A percentile compares a stretch with the other conserved stretches of the same genome.
phyloP scores from a whole-genome alignment of 345 rosid genomes.

The Odontarrhena argentea region DNA sequence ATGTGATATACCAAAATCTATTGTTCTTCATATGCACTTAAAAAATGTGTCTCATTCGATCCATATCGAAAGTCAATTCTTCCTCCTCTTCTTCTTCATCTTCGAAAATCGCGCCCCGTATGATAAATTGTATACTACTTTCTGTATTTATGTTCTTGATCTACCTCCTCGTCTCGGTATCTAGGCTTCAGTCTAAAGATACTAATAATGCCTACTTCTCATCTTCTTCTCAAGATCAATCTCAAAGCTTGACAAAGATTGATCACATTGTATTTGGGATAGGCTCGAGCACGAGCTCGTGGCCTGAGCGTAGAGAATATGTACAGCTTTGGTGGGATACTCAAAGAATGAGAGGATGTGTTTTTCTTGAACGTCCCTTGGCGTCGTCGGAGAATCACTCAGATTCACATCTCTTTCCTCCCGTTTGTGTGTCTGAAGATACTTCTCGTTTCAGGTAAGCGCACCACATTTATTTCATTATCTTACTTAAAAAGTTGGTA shows the following conservation, averaged over 20 bases:
- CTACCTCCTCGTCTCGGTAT: constrained; percentile 51
- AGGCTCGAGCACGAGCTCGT: constrained; percentile 56
- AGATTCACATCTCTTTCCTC: constrained; percentile 53
- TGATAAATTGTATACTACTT: constrained; percentile 44
- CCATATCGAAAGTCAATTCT: constrained; percentile 41
- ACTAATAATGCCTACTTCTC: constrained; percentile 27
- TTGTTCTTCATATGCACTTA: not conserved
- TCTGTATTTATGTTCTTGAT: constrained; percentile 47
- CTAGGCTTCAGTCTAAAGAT: constrained; percentile 47
- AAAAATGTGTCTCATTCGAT: constrained; percentile 46
- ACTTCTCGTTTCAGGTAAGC: constrained; percentile 59
- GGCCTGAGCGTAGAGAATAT: constrained; percentile 61
- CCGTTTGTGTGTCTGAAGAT: constrained; percentile 67
- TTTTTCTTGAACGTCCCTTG: constrained; percentile 46
- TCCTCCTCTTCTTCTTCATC: constrained; percentile 31
- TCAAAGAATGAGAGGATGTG: constrained; percentile 67
- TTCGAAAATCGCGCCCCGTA: constrained; percentile 16
- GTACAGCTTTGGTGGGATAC: constrained; percentile 80
- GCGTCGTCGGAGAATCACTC: constrained; percentile 34
- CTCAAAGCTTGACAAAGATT: constrained; percentile 44
- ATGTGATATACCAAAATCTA: not conserved
- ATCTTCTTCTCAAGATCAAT: constrained; percentile 42
- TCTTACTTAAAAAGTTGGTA: no score
- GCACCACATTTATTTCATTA: not conserved
- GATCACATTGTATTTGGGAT: constrained; percentile 73